These are phyloP conservation scores for Solanum stenotomum DNA, from an alignment of 257 asterid species.

Conservation along the genomic window DNA sequence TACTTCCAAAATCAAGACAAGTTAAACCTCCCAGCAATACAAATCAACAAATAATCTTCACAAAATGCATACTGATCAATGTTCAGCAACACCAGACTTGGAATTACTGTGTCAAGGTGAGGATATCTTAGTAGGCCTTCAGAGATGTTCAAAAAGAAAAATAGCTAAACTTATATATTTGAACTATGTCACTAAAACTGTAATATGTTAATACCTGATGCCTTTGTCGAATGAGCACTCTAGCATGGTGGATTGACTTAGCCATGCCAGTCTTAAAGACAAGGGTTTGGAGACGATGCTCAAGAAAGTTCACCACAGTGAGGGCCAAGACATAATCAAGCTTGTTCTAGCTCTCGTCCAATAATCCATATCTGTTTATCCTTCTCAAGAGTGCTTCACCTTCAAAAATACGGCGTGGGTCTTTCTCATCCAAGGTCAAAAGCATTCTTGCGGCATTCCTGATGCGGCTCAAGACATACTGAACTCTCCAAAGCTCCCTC, in stretches of 20 bases:
- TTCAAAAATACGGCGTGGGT: conserved; percentile 28
- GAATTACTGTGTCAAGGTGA: background rate
- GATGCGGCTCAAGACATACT: conserved; percentile 53
- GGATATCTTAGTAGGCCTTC: background rate
- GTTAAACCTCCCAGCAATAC: background rate
- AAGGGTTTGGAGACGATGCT: conserved; percentile 55
- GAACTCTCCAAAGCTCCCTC: conserved; percentile 61
- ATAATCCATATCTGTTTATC: conserved; percentile 44
- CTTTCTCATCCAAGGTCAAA: conserved; percentile 31
- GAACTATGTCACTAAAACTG: background rate
- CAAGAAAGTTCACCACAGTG: conserved; percentile 58
- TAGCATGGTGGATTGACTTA: conserved; percentile 62
- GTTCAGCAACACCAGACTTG: background rate
- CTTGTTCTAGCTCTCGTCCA: conserved; percentile 59
- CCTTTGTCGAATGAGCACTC: conserved; percentile 41
- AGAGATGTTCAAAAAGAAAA: background rate
- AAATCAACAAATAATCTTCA: background rate
- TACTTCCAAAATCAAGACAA: background rate
- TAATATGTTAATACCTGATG: conserved; percentile 31
- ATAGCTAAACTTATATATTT: background rate
- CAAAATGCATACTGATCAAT: background rate
- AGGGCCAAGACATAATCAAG: conserved; percentile 60
- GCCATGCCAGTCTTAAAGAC: conserved; percentile 64
- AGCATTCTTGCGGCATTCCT: conserved; percentile 49
- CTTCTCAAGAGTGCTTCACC: conserved; percentile 65